Percentiles rank a stretch among this genome's conserved stretches.
Conservation (phyloP, 495 filamentous ascomycete genomes). For the Cairneyella variabilis region DNA sequence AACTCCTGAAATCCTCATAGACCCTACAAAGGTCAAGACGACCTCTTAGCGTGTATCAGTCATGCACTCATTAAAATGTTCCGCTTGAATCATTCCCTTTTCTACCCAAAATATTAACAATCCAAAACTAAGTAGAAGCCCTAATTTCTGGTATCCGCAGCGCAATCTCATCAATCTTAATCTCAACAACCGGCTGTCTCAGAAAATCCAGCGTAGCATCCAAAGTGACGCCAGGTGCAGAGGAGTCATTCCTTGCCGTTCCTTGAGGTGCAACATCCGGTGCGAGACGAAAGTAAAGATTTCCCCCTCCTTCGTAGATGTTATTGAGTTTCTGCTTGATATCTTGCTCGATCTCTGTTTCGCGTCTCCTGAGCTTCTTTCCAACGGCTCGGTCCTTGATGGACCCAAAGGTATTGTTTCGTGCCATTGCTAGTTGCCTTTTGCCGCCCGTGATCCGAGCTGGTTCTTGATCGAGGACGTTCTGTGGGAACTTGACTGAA, state of each 20-base stretch:
- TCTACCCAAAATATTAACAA: too few relatives aligned
- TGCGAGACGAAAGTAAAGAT: slow-evolving; percentile 20
- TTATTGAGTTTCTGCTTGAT: slow-evolving; percentile 17
- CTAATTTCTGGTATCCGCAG: too few relatives aligned
- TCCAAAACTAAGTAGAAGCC: too few relatives aligned
- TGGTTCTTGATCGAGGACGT: slow-evolving; percentile 5
- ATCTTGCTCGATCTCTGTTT: slow-evolving; percentile 18
- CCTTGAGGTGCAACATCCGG: slow-evolving; percentile 14
- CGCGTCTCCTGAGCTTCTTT: slow-evolving; percentile 15
- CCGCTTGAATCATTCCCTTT: too few relatives aligned
- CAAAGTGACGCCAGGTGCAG: slow-evolving; percentile 8
- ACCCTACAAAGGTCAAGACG: too few relatives aligned
- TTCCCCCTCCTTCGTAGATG: slow-evolving; percentile 12
- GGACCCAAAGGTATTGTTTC: slow-evolving; percentile 14
- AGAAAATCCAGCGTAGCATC: slow-evolving; percentile 17
- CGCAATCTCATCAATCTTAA: slow-evolving; percentile 15
- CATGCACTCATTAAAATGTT: too few relatives aligned
- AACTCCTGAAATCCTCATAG: too few relatives aligned
- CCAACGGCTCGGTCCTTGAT: slow-evolving; percentile 8
- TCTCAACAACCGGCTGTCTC: slow-evolving; percentile 3
- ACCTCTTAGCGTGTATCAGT: too few relatives aligned
- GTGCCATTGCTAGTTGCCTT: slow-evolving; percentile 9
- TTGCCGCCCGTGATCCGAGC: slow-evolving; percentile 1
- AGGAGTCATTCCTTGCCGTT: slow-evolving; percentile 20
- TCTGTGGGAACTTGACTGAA: slow-evolving; percentile 5